phyloP scores from a whole-genome alignment of 129 eudicot genomes.

The Escallonia herrerae region DNA sequence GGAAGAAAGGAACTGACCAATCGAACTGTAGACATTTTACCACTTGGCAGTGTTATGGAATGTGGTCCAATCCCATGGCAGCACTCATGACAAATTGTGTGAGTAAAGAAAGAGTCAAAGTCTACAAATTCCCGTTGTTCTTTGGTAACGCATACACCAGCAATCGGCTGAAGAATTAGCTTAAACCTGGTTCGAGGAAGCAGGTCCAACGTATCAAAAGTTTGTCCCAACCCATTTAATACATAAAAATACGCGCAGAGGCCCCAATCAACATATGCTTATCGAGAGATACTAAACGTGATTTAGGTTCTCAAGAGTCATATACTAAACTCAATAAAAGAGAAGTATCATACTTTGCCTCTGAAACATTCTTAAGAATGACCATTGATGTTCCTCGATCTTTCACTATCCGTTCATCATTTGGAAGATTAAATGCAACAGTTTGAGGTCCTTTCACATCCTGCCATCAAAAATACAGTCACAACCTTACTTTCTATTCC shows the following conservation, averaged over 20 bases:
- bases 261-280: neutral
- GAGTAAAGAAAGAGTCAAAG: constrained; percentile 93
- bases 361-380: constrained; percentile 94
- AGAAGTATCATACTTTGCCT: constrained; percentile 60
- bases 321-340: neutral
- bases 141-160: constrained; percentile 58
- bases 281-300: neutral
- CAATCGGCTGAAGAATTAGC: constrained; percentile 91
- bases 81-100: constrained; percentile 95
- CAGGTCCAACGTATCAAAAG: constrained; percentile 1
- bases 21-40: constrained; percentile 87
- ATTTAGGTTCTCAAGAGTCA: constrained; percentile 14
- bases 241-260: neutral
- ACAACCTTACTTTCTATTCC: neutral
- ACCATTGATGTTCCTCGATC: constrained; percentile 98
- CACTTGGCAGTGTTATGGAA: constrained; percentile 74
- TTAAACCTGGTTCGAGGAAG: constrained; percentile 53
- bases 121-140: constrained; percentile 72
- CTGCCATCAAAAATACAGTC: constrained; percentile 32
- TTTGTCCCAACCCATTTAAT: constrained; percentile 5
- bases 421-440: constrained; percentile 94
- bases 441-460: constrained; percentile 99
- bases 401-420: constrained; percentile 84
- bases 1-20: constrained; percentile 43
- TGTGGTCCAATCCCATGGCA: constrained; percentile 99